phyloP scores from a whole-genome alignment of 2,329 filamentous ascomycete species.

The Botrytis paeoniae region DNA sequence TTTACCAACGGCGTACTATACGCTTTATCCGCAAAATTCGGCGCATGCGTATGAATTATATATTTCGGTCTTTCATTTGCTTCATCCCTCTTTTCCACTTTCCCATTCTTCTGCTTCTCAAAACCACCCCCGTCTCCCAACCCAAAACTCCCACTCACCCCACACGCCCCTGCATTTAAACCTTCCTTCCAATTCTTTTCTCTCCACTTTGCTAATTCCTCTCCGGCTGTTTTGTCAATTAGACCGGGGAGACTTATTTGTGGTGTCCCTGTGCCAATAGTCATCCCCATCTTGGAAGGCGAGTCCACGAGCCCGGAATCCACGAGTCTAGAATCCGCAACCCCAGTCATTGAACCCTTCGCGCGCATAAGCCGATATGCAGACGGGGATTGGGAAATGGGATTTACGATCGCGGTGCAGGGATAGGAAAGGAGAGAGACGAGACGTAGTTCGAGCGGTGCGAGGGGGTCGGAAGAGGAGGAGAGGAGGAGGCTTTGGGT shows the following conservation, averaged over 20 bases:
- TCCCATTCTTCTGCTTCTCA: too few relatives aligned
- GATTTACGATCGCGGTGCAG: background rate
- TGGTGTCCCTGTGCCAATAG: too few relatives aligned
- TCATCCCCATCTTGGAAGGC: background rate
- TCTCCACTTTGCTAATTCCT: background rate
- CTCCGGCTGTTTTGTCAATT: background rate
- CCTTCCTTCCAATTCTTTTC: background rate
- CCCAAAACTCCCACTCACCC: background rate
- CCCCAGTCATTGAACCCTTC: background rate
- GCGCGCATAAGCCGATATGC: background rate
- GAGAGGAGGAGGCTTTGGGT: background rate
- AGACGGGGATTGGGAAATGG: background rate
- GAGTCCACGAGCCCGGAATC: too few relatives aligned
- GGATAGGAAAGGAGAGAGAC: background rate
- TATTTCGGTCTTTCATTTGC: background rate
- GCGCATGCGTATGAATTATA: conserved; percentile 4
- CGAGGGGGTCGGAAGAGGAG: background rate
- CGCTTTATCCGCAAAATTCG: background rate
- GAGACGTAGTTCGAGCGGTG: background rate
- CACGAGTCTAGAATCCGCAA: too few relatives aligned
- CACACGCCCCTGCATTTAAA: background rate
- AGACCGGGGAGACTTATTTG: background rate
- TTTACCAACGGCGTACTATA: conserved; percentile 7
- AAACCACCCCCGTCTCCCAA: too few relatives aligned
- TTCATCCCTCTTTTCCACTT: too few relatives aligned